These are phyloP conservation scores for Aspergillus sp. DNA, from an alignment of 2,329 filamentous ascomycete species.

Conservation along the genomic window DNA sequence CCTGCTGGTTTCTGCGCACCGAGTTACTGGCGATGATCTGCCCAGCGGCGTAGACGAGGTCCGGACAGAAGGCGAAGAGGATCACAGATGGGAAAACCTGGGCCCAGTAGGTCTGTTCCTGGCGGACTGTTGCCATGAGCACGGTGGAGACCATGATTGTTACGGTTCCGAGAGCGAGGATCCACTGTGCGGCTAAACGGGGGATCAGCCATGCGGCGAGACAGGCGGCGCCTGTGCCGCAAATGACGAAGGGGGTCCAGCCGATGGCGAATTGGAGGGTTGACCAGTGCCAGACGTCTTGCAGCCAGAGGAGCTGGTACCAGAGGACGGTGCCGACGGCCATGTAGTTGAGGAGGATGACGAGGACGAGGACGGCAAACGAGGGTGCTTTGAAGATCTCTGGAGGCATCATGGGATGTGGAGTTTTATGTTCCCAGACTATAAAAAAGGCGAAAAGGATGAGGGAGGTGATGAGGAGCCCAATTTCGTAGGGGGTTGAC, in stretches of 20 bases:
- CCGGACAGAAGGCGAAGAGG: slow-evolving; percentile 43
- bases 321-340: slow-evolving; percentile 49
- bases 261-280: slow-evolving; percentile 42
- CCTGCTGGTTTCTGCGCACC: slow-evolving; percentile 50
- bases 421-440: slow-evolving; percentile 44
- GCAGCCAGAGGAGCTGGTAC: slow-evolving; percentile 50
- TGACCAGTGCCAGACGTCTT: slow-evolving; percentile 43
- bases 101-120: slow-evolving; percentile 47
- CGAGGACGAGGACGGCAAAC: slow-evolving; percentile 45
- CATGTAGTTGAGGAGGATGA: slow-evolving; percentile 51
- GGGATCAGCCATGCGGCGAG: slow-evolving; percentile 50
- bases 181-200: slow-evolving; percentile 48
- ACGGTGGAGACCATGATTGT: slow-evolving; percentile 31
- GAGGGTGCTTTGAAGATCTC: slow-evolving; percentile 48
- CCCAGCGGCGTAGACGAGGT: slow-evolving; percentile 52
- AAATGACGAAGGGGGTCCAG: slow-evolving; percentile 45
- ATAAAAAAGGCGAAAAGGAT: slow-evolving; percentile 34
- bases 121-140: slow-evolving; percentile 47
- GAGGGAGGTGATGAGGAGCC: slow-evolving; percentile 39
- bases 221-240: slow-evolving; percentile 37
- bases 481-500: slow-evolving; percentile 44
- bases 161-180: slow-evolving; percentile 46
- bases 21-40: slow-evolving; percentile 57
- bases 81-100: slow-evolving; percentile 42
- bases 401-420: slow-evolving; percentile 48